Evolutionary conservation across 116 monocot species (phyloP).

Genomic region (Papilionanthe hybrid): DNA sequence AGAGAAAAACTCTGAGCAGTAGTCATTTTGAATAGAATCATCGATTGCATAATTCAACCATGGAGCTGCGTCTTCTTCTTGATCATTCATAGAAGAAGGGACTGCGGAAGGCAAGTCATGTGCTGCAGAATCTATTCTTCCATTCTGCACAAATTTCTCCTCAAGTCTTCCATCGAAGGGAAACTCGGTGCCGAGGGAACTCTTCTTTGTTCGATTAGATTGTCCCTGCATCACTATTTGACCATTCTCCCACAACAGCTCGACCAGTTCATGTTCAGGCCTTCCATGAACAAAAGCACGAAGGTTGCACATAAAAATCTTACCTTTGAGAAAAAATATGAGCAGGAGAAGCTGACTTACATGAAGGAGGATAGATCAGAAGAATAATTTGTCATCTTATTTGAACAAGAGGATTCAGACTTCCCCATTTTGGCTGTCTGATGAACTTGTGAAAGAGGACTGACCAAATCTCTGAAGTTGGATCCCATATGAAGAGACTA

Average conservation of each 20-base stretch:
- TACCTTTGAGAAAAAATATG: not conserved
- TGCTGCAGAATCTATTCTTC: slow-evolving; percentile 9
- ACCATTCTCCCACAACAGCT: slow-evolving; percentile 82
- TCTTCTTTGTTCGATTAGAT: slow-evolving; percentile 41
- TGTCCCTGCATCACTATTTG: slow-evolving; percentile 73
- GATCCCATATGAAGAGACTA: too few relatives aligned
- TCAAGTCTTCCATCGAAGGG: slow-evolving; percentile 8
- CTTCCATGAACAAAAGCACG: slow-evolving; percentile 20
- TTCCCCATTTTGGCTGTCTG: not conserved
- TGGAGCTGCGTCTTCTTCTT: slow-evolving; percentile 57
- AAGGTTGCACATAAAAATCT: not conserved
- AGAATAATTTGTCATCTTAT: not conserved
- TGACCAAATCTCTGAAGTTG: too few relatives aligned
- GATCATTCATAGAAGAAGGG: slow-evolving; percentile 14
- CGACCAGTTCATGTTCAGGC: slow-evolving; percentile 51
- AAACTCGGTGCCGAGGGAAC: slow-evolving; percentile 9
- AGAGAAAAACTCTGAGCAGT: slow-evolving; percentile 55
- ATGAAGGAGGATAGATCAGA: not conserved
- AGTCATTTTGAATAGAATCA: slow-evolving; percentile 33
- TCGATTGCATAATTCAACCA: slow-evolving; percentile 69
- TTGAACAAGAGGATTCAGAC: not conserved
- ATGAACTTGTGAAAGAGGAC: not conserved
- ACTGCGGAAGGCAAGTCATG: slow-evolving; percentile 5
- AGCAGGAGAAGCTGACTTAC: slow-evolving; percentile 1
- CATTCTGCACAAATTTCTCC: slow-evolving; percentile 21